Conservation (phyloP, 495 filamentous ascomycete genomes). For the Neurospora sp. region DNA sequence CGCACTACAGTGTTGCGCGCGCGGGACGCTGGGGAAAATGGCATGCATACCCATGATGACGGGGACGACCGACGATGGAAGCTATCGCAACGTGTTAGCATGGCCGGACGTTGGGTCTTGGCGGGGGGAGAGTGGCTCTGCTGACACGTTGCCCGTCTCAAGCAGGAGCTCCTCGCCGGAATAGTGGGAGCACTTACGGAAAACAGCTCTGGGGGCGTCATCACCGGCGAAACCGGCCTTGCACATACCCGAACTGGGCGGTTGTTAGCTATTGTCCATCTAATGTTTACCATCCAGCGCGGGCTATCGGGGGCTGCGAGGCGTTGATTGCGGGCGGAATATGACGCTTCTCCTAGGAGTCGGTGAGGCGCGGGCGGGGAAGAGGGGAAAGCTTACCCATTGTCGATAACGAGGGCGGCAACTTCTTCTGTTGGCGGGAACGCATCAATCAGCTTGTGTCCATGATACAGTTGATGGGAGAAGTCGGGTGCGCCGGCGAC, state of each 20-base stretch:
- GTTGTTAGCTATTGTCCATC: slow-evolving; percentile 37
- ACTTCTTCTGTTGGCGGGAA: slow-evolving; percentile 76
- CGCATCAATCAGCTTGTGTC: slow-evolving; percentile 42
- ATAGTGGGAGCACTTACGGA: slow-evolving; percentile 74
- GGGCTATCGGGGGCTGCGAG: neutral
- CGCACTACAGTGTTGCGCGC: neutral
- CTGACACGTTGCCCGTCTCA: neutral
- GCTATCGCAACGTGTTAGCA: slow-evolving; percentile 50
- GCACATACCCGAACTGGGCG: slow-evolving; percentile 95
- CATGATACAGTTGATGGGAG: neutral
- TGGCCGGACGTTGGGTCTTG: no score
- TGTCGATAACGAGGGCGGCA: slow-evolving; percentile 99
- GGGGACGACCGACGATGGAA: slow-evolving; percentile 98
- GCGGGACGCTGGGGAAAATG: neutral
- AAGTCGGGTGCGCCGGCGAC: neutral
- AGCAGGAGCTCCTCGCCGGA: slow-evolving; percentile 13
- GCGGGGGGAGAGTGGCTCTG: slow-evolving; percentile 1
- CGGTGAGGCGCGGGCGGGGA: slow-evolving; percentile 18
- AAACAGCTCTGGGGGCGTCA: slow-evolving; percentile 98
- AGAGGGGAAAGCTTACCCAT: slow-evolving; percentile 71
- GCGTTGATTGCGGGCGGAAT: slow-evolving; percentile 15
- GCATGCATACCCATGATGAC: slow-evolving; percentile 91
- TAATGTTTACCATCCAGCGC: neutral
- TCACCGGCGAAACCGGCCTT: slow-evolving; percentile 99
- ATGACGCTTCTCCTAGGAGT: slow-evolving; percentile 15